phyloP scores from a whole-genome alignment of 768 basidiomycete genomes.

The Leucosporidium scottii region DNA sequence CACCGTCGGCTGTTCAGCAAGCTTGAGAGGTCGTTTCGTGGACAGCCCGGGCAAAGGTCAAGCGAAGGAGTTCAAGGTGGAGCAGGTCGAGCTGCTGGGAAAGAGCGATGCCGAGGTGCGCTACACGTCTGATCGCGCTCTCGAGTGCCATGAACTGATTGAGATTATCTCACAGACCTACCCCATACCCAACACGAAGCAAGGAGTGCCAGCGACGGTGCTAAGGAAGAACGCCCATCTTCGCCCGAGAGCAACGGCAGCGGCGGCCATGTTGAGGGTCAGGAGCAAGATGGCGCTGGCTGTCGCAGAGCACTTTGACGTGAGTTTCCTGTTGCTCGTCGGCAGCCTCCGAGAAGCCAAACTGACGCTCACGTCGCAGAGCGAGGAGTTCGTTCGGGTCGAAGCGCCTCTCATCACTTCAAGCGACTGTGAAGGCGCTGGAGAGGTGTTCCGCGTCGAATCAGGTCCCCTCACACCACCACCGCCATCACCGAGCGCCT shows the following conservation, averaged over 20 bases:
- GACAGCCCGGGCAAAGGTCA: slow-evolving; percentile 21
- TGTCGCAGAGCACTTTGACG: slow-evolving; percentile 57
- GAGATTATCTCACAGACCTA: slow-evolving; percentile 52
- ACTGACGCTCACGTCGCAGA: no score
- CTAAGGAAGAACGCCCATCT: slow-evolving; percentile 80
- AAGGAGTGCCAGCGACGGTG: slow-evolving; percentile 67
- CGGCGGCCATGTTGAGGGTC: slow-evolving; percentile 67
- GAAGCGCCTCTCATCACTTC: slow-evolving; percentile 84
- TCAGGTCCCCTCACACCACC: background rate
- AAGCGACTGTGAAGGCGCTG: slow-evolving; percentile 92
- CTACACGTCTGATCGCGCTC: background rate
- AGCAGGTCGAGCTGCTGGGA: slow-evolving; percentile 29
- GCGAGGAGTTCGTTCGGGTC: slow-evolving; percentile 66
- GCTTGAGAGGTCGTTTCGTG: slow-evolving; percentile 24
- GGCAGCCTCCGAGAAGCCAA: no score
- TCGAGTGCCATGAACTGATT: background rate
- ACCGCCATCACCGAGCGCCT: background rate
- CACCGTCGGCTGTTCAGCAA: slow-evolving; percentile 24
- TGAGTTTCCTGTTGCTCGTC: background rate
- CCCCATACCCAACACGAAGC: slow-evolving; percentile 90
- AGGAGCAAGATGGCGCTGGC: slow-evolving; percentile 55
- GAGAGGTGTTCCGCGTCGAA: slow-evolving; percentile 67
- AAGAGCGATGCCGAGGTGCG: slow-evolving; percentile 33
- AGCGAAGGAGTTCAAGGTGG: slow-evolving; percentile 30
- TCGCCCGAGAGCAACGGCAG: slow-evolving; percentile 67